These are phyloP conservation scores for Xylaria acuta DNA, from an alignment of 495 filamentous ascomycete genomes.

Conservation along the genomic window DNA sequence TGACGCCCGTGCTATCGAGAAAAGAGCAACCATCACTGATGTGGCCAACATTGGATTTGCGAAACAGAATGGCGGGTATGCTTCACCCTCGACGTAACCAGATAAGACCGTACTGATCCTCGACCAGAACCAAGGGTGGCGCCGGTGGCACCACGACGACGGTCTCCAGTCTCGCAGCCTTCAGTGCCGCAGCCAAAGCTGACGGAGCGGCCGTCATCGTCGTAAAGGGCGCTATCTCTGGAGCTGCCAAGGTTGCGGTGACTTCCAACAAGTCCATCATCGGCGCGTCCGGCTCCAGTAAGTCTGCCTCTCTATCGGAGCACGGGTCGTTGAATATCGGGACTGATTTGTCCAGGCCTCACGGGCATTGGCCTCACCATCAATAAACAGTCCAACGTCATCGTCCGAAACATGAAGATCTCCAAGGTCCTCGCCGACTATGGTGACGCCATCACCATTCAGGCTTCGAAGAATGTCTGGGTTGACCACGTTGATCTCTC, in stretches of 20 bases:
- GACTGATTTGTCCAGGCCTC: slow-evolving; percentile 39
- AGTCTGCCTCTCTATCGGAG: not conserved
- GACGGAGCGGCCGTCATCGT: slow-evolving; percentile 55
- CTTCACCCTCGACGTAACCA: not conserved
- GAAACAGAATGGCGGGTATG: slow-evolving; percentile 32
- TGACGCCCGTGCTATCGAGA: slow-evolving; percentile 58
- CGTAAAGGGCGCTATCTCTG: slow-evolving; percentile 54
- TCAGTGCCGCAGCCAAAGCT: slow-evolving; percentile 56
- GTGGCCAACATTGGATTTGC: slow-evolving; percentile 41
- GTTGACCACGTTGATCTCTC: slow-evolving; percentile 72
- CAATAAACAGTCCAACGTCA: slow-evolving; percentile 58
- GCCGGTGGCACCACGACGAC: slow-evolving; percentile 63
- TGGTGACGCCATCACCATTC: slow-evolving; percentile 67
- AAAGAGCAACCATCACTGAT: slow-evolving; percentile 45
- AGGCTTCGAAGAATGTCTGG: slow-evolving; percentile 67
- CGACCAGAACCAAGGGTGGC: slow-evolving; percentile 60
- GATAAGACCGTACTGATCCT: not conserved
- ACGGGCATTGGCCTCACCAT: slow-evolving; percentile 55
- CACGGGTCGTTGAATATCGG: not conserved
- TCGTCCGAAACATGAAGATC: slow-evolving; percentile 68
- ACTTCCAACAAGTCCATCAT: slow-evolving; percentile 64
- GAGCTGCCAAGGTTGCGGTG: slow-evolving; percentile 51
- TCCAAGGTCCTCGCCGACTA: slow-evolving; percentile 62
- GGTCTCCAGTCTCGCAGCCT: slow-evolving; percentile 62
- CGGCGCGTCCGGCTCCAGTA: slow-evolving; percentile 47